Evolutionary conservation across 208 protist species (phyloP).

Genomic region (Porcisia hertigi): DNA sequence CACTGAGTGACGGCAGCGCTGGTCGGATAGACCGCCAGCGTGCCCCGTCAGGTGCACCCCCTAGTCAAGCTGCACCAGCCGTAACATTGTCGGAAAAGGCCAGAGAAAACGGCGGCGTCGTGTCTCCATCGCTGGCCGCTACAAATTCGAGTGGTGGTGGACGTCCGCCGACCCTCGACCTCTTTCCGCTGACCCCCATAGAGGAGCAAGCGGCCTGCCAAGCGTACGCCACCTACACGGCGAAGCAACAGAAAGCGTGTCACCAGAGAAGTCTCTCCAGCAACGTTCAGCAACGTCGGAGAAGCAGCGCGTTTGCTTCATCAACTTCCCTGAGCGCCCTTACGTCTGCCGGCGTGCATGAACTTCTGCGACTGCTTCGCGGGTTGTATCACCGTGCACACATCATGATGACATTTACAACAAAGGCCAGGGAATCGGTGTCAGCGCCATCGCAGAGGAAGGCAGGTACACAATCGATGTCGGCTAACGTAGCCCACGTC

Average conservation of each 20-base stretch:
- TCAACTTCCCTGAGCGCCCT: conserved; percentile 1
- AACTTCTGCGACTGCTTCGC: conserved; percentile 13
- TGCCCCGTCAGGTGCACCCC: neutral
- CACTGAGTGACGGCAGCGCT: neutral
- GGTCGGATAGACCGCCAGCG: neutral
- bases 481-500: too few species aligned
- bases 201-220: conserved; percentile 7
- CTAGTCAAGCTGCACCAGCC: neutral
- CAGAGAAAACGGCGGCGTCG: neutral
- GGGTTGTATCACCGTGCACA: conserved; percentile 12
- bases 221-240: conserved; percentile 2
- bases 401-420: neutral
- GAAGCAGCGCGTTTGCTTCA: neutral
- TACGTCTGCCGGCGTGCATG: neutral
- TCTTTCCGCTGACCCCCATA: conserved; percentile 5
- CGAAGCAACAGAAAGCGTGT: neutral
- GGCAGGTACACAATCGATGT: neutral
- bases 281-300: too few species aligned
- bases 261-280: neutral
- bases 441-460: neutral
- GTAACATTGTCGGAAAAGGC: neutral
- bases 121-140: neutral
- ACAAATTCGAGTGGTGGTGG: neutral
- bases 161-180: neutral
- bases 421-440: neutral